Evolutionary conservation across 352 stramenopile genomes (phyloP), one percentile per base, ranked within the genome.

Genomic region (Globisporangium iwayamae): DNA sequence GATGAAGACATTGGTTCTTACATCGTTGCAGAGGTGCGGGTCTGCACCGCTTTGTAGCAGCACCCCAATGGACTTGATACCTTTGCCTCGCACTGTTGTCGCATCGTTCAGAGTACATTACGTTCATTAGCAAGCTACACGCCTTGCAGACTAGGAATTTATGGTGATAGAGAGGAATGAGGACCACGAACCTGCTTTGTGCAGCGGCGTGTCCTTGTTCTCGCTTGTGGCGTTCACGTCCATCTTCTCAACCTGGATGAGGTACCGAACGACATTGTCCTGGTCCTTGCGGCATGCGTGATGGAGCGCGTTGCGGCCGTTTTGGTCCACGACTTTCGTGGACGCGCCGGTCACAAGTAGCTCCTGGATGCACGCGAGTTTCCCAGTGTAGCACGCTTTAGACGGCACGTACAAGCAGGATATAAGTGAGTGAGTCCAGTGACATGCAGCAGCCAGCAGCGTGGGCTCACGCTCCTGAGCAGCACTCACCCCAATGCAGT

Each of bases 261-360:
- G 65, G 60, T 79, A 89, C 2, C 74, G 75, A 36, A 87, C 82
- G 5, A 91, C 68, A 7, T 78, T 67, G n/a, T 89, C 72, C 4
- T 86, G 80, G 62, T 91, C 84, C 68, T 87, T 90, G 22, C 79
- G 79, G 59, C 84, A 91, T 20, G 84, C 84, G 58, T 93, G 84
- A 45, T 93, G 84, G 13, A 93, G 74, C 1, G 81, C 82, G 28
- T 89, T 93, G 39, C 84, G 78, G 13, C 72, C 72, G 38, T 93
- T 91, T 18, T 67, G 56, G 58, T 92, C 81, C 9, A 66, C 67
- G 18, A 77, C 36, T 11, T 47, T 59, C 8, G 78, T 52, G 3
- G 64, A 80, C 10, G 79, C 83, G 7, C 78, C 80, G 6, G 72
- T 78, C 51, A 71, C 72, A 36, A 89, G 68, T 13, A 92, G 73